A percentile compares a stretch with the other conserved stretches of the same genome.
Conservation (phyloP, 352 stramenopile species). For the Phytophthora macrochlamydospora region DNA sequence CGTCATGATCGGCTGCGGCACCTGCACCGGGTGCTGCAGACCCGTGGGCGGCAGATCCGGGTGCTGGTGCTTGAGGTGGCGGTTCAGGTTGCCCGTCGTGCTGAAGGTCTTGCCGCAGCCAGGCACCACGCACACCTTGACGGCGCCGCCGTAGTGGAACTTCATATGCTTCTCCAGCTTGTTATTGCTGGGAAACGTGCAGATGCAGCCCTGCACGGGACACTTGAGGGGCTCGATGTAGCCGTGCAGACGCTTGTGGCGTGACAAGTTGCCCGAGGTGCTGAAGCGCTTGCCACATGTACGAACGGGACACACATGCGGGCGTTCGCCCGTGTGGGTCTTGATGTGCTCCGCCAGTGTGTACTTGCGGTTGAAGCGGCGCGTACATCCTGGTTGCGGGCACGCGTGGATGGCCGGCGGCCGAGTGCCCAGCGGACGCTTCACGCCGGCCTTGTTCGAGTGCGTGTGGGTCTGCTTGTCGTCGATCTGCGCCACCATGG, state of each 20-base stretch:
- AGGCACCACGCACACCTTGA: slow-evolving; percentile 38
- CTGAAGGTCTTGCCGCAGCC: slow-evolving; percentile 58
- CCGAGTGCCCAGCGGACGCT: slow-evolving; percentile 7
- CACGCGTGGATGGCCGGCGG: slow-evolving; percentile 33
- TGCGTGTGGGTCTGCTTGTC: slow-evolving; percentile 8
- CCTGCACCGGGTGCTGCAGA: not conserved
- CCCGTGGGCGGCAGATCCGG: not conserved
- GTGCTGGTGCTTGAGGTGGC: slow-evolving; percentile 36
- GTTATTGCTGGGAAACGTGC: slow-evolving; percentile 25
- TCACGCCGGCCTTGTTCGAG: slow-evolving; percentile 12
- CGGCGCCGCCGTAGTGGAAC: slow-evolving; percentile 34
- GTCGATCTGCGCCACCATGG: slow-evolving; percentile 18
- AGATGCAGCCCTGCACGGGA: slow-evolving; percentile 24
- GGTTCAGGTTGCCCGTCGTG: slow-evolving; percentile 55
- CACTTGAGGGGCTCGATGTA: slow-evolving; percentile 31
- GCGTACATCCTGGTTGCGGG: slow-evolving; percentile 23
- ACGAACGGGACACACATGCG: slow-evolving; percentile 32
- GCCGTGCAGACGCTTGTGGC: slow-evolving; percentile 43
- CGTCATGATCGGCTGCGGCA: slow-evolving; percentile 1
- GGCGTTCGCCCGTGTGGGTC: slow-evolving; percentile 37
- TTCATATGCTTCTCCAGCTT: slow-evolving; percentile 42
- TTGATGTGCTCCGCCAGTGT: slow-evolving; percentile 45
- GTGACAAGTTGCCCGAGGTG: slow-evolving; percentile 47
- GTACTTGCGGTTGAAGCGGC: slow-evolving; percentile 38
- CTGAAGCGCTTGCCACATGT: slow-evolving; percentile 51